Base-by-base conservation (phyloP, 75 land plant species). In the Isoetes taiwanensis region DNA sequence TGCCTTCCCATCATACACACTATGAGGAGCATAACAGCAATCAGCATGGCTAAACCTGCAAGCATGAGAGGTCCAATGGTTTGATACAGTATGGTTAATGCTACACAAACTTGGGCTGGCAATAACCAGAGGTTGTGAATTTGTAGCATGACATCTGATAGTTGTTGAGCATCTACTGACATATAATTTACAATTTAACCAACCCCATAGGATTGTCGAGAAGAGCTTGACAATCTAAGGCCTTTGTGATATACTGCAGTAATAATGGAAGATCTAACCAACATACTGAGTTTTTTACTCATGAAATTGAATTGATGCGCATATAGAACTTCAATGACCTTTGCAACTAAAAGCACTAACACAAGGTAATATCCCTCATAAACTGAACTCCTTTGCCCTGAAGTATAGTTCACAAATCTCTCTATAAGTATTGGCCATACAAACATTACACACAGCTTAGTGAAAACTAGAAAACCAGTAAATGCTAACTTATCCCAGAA, bases 141-240 rank as follows among this genome's bases (percentile, higher is more conserved):
- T 63, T 83, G 93, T 0, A 78, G 46, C 80, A 87, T 83, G 76
- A 81, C 72, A 63, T 93, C 93, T 26, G 85, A 81, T 30, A 93
- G 80, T 62, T 86, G 87, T 56, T 93, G 94, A 24, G 87, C 89
- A 61, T 93, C 98, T 25, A 87, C 98, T 24, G 85, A 77, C 98
- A 87, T 86, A 62, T 91, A 83, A 65, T 91, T 91, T 24, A 83
- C 88, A 39, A 91, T 91, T 74, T 83, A 87, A 4, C 94, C 97
- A 12, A 82, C 70, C 5, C 97, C 97, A 65, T 91, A 94, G 24
- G 78, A 59, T 63, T 80, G 84, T 21, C 97, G 33, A 3, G 94
- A 80, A 2, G 87, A 75, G 69, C 82, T 69, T 1, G 97, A 76
- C 21, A 91, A 65, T 39, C 79, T 71, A 32, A 93, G 70, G n/a